Evolutionary conservation across 2,329 filamentous ascomycete genomes (phyloP).

Genomic region (Alternaria dauci): DNA sequence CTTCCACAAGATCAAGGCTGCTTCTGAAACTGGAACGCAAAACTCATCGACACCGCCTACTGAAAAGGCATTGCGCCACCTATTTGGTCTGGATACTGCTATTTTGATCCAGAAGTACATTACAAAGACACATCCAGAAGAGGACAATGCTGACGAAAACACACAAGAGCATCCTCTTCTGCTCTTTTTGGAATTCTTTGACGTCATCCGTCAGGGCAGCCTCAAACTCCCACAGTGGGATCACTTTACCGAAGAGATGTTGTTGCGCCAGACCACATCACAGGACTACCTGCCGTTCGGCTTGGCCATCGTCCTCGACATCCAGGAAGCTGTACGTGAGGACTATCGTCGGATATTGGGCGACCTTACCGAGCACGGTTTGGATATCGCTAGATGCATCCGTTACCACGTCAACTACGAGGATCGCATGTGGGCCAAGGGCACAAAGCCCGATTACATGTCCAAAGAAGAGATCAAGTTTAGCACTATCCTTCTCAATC

Average conservation of each 20-base stretch:
- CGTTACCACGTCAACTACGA: slow-evolving; percentile 27
- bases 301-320: slow-evolving; percentile 23
- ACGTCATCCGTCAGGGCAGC: slow-evolving; percentile 9
- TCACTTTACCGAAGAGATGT: slow-evolving; percentile 21
- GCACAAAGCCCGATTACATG: slow-evolving; percentile 32
- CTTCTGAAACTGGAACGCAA: not conserved
- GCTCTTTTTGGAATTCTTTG: slow-evolving; percentile 23
- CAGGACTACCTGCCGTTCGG: slow-evolving; percentile 26
- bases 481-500: slow-evolving; percentile 20
- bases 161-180: slow-evolving; percentile 4
- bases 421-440: slow-evolving; percentile 23
- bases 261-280: slow-evolving; percentile 1
- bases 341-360: slow-evolving; percentile 4
- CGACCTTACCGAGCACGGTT: slow-evolving; percentile 16
- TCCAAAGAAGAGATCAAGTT: slow-evolving; percentile 24
- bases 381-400: slow-evolving; percentile 16
- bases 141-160: not conserved
- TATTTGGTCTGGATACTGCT: slow-evolving; percentile 19
- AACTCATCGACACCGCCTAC: not conserved
- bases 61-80: slow-evolving; percentile 1
- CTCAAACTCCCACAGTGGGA: slow-evolving; percentile 18
- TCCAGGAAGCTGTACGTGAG: slow-evolving; percentile 11
- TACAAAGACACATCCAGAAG: not conserved
- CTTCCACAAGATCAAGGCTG: not conserved
- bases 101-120: not conserved